phyloP scores from a whole-genome alignment of 495 filamentous ascomycete genomes.

The Penicillium steckii region DNA sequence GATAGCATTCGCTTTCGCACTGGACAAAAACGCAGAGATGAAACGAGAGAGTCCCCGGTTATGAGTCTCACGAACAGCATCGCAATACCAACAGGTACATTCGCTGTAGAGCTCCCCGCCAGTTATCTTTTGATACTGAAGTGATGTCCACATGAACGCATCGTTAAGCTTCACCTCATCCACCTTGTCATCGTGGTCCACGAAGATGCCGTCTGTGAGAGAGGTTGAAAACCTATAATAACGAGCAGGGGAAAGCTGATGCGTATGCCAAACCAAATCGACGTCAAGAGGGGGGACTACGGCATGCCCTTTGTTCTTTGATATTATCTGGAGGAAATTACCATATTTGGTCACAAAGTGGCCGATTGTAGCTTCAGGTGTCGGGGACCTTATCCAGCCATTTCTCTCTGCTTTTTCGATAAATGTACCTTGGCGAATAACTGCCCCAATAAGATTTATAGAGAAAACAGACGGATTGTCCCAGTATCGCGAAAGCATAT shows the following conservation, averaged over 20 bases:
- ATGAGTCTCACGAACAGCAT: constrained; percentile 41
- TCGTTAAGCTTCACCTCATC: constrained; percentile 58
- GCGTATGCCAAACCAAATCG: constrained; percentile 76
- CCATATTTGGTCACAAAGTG: constrained; percentile 68
- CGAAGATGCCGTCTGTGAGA: constrained; percentile 39
- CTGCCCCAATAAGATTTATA: constrained; percentile 73
- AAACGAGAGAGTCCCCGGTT: neutral
- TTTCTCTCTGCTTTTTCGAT: constrained; percentile 79
- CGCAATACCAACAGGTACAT: constrained; percentile 92
- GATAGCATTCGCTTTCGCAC: neutral
- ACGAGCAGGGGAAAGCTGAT: constrained; percentile 58
- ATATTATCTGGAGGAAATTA: constrained; percentile 69
- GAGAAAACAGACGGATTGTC: constrained; percentile 69
- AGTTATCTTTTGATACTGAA: constrained; percentile 58
- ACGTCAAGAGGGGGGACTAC: constrained; percentile 84
- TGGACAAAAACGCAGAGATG: neutral
- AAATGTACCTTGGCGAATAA: constrained; percentile 78
- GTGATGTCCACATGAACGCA: constrained; percentile 74
- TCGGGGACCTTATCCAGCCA: constrained; percentile 73
- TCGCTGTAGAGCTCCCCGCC: constrained; percentile 70
- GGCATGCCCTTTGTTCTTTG: constrained; percentile 46
- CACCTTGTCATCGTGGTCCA: constrained; percentile 89
- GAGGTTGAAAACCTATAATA: constrained; percentile 57
- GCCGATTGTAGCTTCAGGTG: constrained; percentile 60
- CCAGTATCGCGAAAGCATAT: constrained; percentile 82